Evolutionary conservation across 106 monocot genomes (phyloP).

Genomic region (Dendrobium nobile): DNA sequence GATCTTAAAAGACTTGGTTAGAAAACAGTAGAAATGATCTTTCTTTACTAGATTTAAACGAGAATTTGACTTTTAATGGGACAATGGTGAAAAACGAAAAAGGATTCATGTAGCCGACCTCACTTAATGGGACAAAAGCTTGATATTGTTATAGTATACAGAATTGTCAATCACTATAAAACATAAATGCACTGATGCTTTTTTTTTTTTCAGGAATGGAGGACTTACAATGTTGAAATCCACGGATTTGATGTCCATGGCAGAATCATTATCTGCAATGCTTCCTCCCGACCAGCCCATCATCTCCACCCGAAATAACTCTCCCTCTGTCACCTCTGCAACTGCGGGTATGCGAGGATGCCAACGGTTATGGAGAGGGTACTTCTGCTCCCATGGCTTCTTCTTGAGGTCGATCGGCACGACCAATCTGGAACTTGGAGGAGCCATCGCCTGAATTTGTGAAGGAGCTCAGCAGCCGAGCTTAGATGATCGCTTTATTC

Average conservation of each 20-base stretch:
- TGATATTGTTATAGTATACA: background rate
- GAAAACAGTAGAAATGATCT: no score
- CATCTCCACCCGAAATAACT: constrained; percentile 77
- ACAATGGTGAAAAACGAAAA: no score
- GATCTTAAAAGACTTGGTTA: no score
- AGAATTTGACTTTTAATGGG: no score
- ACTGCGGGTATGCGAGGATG: constrained; percentile 74
- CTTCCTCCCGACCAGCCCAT: constrained; percentile 67
- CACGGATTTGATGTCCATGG: constrained; percentile 53
- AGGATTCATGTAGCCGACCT: no score
- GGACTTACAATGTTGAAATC: constrained; percentile 57
- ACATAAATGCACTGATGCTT: background rate
- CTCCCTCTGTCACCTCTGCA: constrained; percentile 54
- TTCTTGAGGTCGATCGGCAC: constrained; percentile 71
- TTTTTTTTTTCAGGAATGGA: background rate
- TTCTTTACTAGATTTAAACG: no score
- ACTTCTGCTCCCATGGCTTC: constrained; percentile 65
- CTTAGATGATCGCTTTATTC: background rate
- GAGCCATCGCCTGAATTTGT: constrained; percentile 35
- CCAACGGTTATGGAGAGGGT: constrained; percentile 75
- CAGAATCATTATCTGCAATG: constrained; percentile 53
- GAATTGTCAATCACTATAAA: background rate
- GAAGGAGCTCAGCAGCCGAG: background rate
- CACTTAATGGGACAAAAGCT: no score
- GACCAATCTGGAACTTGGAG: constrained; percentile 48